Evolutionary conservation across 2,329 filamentous ascomycete species (phyloP).

Genomic region (Decorospora gaudefroyi): DNA sequence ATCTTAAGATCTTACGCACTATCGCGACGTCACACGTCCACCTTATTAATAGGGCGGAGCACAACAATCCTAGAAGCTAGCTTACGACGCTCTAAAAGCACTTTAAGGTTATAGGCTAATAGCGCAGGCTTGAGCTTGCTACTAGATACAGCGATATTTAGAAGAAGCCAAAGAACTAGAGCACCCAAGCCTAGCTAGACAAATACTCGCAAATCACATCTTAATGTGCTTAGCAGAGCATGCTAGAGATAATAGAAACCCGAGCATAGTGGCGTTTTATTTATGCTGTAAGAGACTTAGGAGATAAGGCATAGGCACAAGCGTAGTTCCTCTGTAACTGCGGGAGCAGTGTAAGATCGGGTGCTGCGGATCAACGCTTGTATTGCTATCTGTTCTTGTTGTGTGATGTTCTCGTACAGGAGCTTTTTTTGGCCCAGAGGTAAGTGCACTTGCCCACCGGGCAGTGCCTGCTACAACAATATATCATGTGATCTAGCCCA

Average conservation of each 20-base stretch:
- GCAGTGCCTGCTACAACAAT: too few species aligned
- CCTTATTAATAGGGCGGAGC: neutral
- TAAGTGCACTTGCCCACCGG: too few species aligned
- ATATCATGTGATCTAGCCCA: too few species aligned
- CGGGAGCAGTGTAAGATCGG: too few species aligned
- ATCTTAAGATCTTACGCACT: conserved; percentile 1
- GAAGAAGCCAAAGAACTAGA: neutral
- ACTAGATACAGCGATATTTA: neutral
- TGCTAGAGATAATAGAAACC: neutral
- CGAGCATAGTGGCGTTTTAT: neutral
- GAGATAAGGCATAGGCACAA: too few species aligned
- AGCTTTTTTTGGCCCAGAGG: too few species aligned
- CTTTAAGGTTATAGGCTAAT: neutral
- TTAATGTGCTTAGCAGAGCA: neutral
- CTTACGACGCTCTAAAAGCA: neutral
- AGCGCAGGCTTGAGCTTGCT: neutral
- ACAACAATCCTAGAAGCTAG: neutral
- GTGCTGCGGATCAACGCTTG: too few species aligned
- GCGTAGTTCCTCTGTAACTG: neutral
- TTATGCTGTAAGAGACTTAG: neutral
- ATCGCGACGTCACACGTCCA: neutral
- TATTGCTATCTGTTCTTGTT: too few species aligned
- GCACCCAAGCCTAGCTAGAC: neutral
- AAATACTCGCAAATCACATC: neutral
- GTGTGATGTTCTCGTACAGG: too few species aligned